Evolutionary conservation across 2,329 filamentous ascomycete species (phyloP), one percentile per base, ranked within the genome.

Genomic region (Ascosphaera acerosa): DNA sequence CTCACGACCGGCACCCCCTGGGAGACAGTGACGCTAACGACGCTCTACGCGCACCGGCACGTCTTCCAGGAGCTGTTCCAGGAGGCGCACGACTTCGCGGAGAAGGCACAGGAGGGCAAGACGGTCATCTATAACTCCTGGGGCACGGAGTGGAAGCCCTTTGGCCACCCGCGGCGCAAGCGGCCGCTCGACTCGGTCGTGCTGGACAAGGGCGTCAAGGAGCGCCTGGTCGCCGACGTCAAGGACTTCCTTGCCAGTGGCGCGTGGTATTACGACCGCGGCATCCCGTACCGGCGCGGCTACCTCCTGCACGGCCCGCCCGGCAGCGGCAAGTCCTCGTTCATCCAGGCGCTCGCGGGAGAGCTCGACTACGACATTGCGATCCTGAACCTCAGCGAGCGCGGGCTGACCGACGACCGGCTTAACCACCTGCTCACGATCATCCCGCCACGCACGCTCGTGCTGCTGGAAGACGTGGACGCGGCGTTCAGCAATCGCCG

Each of bases 301-400:
- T 92, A 92, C 45, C 61, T 92, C 5, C 62, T 92, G 0, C 80
- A 87, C 43, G 82, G 82, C 0, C 81, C 82, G 3, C 82, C 82
- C 0, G 82, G 82, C 0, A 90, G 76, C 26, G 89, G 80, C 20
- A 94, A 90, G 57, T 92, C 76, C 36, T 90, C 80, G 0, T 94
- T 97, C 42, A 92, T 97, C 38, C 81, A 92, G 51, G 82, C 87
- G 0, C 57, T 97, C 26, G 87, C 87, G 1, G 84, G 81, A n/a
- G 72, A 87, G 44, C 54, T 92, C 34, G 78, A 91, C 47, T 91
- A 84, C 49, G 77, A 77, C 42, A 87, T 92, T 41, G 81, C 82
- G 32, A 82, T 91, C 54, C 61, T 92, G 40, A 91, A 91, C 42
- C 64, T 92, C 18, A 87, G 76, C 51, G 78, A 91, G 54, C 65